Evolutionary conservation across 257 asterid species (phyloP), one percentile per base, ranked within the genome.

Genomic region (Scutellaria baicalensis): DNA sequence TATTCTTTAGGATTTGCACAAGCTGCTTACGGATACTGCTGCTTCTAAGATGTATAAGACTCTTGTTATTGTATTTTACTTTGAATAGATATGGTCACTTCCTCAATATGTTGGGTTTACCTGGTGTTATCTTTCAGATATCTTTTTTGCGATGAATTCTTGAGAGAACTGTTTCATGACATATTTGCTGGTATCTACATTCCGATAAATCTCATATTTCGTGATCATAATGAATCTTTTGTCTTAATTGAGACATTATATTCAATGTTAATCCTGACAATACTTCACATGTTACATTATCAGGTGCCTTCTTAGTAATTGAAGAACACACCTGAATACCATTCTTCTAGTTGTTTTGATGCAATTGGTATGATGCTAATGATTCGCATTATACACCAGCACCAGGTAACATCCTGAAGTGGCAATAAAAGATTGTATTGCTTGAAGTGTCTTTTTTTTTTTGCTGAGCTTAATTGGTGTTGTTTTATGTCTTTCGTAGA

Each of bases 21-120:
- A 94, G 87, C 86, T 94, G 84, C 97, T 94, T 60, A 83, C 89
- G 97, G 99, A 94, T 80, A 89, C 97, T 68, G 97, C 99, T 83
- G 86, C 99, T 78, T 94, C 97, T 16, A 97, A 94, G 99, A 91
- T 89, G 43, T 57, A 73, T 66, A 17, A 45, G 44, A 69, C 63
- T 74, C 40, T 42, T 66, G 70, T 44, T 43, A 44, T 68, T 65
- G 61, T 48, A 42, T 21, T 47, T 60, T 44, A 64, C 50, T 38
- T 62, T 51, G 43, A 54, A 16, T 23, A 8, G 48, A 8, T 56
- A 36, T n/a, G n/a, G n/a, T n/a, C n/a, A n/a, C 64, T 65, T 77
- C 55, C 62, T 20, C 47, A n/a, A 52, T 35, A 20, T 78, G 62
- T 49, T 59, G 47, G 63, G 66, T 69, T 62, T 42, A 60, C 47